These are phyloP conservation scores for Stagonosporopsis rhizophila DNA, from an alignment of 2,329 filamentous ascomycete species.

Conservation along the genomic window DNA sequence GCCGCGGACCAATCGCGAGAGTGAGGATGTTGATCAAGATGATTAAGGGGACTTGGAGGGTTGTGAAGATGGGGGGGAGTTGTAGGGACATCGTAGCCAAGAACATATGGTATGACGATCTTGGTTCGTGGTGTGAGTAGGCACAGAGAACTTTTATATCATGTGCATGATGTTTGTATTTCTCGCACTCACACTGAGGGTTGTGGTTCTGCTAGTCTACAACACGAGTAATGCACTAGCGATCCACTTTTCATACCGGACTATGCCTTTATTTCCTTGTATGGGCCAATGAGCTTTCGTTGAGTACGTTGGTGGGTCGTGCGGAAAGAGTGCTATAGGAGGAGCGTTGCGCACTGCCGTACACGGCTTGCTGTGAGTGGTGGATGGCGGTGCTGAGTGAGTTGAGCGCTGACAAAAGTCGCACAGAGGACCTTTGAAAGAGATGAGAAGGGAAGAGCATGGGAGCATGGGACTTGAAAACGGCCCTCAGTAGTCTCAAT, in stretches of 20 bases:
- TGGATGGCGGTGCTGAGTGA: not conserved
- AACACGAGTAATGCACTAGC: not conserved
- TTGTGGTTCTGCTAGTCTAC: not conserved
- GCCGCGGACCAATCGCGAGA: slow-evolving; percentile 21
- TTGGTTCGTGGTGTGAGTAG: not conserved
- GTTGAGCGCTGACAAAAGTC: not conserved
- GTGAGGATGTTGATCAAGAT: slow-evolving; percentile 22
- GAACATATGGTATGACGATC: not conserved
- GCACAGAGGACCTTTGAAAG: not conserved
- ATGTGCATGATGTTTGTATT: not conserved
- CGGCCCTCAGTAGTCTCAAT: not conserved
- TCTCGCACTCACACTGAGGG: not conserved
- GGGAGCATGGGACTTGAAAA: not conserved
- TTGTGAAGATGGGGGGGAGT: slow-evolving; percentile 14
- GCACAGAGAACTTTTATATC: not conserved
- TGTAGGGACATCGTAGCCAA: slow-evolving; percentile 8
- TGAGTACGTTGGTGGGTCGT: slow-evolving; percentile 7
- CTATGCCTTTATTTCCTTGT: not conserved
- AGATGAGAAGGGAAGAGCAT: not conserved
- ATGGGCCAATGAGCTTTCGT: not conserved
- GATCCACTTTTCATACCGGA: slow-evolving; percentile 11
- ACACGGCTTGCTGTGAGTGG: not conserved
- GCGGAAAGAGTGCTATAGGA: not conserved
- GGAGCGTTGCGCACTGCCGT: not conserved
- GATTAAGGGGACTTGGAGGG: slow-evolving; percentile 25